Conservation (phyloP, 1,139 yeast genomes). For the Saccharomyces hybrid region DNA sequence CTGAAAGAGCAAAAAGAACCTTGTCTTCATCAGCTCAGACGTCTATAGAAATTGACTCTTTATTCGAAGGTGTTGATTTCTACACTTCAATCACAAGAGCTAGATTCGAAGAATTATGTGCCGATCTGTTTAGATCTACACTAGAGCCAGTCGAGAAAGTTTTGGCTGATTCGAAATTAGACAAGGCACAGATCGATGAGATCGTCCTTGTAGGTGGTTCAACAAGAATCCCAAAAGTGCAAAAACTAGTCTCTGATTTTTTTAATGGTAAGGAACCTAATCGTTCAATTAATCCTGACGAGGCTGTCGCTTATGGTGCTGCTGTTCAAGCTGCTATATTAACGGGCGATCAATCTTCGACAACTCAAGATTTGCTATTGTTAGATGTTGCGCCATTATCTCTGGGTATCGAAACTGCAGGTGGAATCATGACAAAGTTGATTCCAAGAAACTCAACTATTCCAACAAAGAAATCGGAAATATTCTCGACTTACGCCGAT, state of each 20-base stretch:
- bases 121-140: constrained; percentile 73
- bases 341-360: constrained; percentile 78
- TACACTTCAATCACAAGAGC: constrained; percentile 78
- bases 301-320: constrained; percentile 70
- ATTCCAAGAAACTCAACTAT: constrained; percentile 95
- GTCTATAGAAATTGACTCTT: constrained; percentile 75
- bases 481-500: constrained; percentile 94
- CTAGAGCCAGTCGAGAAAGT: constrained; percentile 80
- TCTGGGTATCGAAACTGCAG: constrained; percentile 93
- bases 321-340: constrained; percentile 85
- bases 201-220: constrained; percentile 89
- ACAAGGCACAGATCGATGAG: constrained; percentile 72
- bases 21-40: constrained; percentile 79
- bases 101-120: constrained; percentile 81
- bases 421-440: constrained; percentile 96
- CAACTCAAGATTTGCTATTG: constrained; percentile 76
- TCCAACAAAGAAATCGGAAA: constrained; percentile 94
- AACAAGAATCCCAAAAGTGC: constrained; percentile 87
- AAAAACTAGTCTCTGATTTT: constrained; percentile 76
- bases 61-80: constrained; percentile 75
- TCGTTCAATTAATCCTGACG: constrained; percentile 74
- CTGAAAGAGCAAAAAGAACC: constrained; percentile 87
- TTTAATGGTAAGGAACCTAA: constrained; percentile 85
- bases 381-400: constrained; percentile 93
- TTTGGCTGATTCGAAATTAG: constrained; percentile 67